Percentiles rank a stretch among this genome's conserved stretches.
These are phyloP conservation scores for Neurospora sp. DNA, from an alignment of 495 filamentous ascomycete genomes.

Conservation along the genomic window DNA sequence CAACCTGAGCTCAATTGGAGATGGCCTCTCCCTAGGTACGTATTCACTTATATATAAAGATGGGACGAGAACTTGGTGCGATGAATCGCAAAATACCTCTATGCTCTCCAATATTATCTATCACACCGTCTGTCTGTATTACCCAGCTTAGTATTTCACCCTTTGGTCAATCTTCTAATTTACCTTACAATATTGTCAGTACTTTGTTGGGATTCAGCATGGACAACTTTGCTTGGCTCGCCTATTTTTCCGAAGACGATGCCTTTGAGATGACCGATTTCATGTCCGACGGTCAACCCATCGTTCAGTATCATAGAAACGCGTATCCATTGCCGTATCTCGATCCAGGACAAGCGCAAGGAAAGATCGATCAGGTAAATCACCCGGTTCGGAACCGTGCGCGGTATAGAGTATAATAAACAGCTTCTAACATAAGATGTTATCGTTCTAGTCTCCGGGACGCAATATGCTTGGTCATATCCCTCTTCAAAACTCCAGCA, in stretches of 20 bases:
- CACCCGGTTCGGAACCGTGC: neutral
- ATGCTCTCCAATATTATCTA: neutral
- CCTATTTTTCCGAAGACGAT: neutral
- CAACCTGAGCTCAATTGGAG: neutral
- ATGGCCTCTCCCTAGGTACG: neutral
- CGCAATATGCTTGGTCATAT: neutral
- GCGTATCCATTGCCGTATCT: neutral
- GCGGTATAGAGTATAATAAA: neutral
- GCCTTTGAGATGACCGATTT: neutral
- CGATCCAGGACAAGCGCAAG: neutral
- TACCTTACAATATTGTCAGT: neutral
- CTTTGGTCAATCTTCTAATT: neutral
- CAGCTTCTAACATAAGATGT: neutral
- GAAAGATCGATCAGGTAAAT: neutral
- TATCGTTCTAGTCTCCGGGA: neutral
- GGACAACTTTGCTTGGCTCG: neutral
- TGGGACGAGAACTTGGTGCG: neutral
- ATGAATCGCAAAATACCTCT: no score
- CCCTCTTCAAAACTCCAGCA: neutral
- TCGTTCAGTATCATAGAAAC: neutral
- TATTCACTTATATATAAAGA: neutral
- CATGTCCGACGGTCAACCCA: neutral
- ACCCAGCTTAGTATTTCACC: neutral
- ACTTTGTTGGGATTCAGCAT: neutral
- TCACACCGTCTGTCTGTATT: neutral